Base-by-base conservation (phyloP, 1,284 basidiomycete genomes). In the Ceratobasidium papillatum region DNA sequence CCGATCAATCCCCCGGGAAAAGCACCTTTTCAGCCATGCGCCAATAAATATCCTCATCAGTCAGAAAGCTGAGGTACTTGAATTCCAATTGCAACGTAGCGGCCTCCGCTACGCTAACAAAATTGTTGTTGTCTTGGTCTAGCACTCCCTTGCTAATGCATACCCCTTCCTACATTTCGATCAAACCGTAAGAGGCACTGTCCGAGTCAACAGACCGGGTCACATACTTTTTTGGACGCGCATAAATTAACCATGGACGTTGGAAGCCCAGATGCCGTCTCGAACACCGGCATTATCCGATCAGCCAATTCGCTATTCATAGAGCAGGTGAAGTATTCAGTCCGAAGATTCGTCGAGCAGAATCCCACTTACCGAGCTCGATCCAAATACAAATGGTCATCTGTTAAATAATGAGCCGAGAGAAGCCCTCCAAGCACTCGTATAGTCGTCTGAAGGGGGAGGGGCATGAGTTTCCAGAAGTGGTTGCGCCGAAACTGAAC, bases 21-120 rank as follows among this genome's bases (percentile, higher is more conserved):
- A 5, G 25, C 86, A 91, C 93, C 78, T 86, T 87, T 81, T 97
- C 95, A 0, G 87, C 94, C 74, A 90, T 90, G 63, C 88, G 84
- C 95, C 95, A 97, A 80, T 94, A 98, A 1, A 83, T 83, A 12
- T 87, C 86, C 71, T 97, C 89, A 5, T 89, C 91, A 0, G 92
- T 95, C 61, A 96, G 82, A 76, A 91, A 83, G 56, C 89, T 90
- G 22, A 99, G 86, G 80, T 98, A 96, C 78, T 93, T 91, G 82
- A 98, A 90, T 82, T 96, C 95, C 30, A 97, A 87, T 81, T 96
- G 94, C 30, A 95, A 82, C 0, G 92, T 95, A 0, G 91, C 87
- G 8, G 90, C 91, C 81, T 97, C 95, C 0, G 96, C 94, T 0
- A 95, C 90, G 79, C 92, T 94, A 68, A 92, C 88, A 19, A 92